Evolutionary conservation across 352 stramenopile genomes (phyloP), one percentile per base, ranked within the genome.

Genomic region (Phytophthora sojae): DNA sequence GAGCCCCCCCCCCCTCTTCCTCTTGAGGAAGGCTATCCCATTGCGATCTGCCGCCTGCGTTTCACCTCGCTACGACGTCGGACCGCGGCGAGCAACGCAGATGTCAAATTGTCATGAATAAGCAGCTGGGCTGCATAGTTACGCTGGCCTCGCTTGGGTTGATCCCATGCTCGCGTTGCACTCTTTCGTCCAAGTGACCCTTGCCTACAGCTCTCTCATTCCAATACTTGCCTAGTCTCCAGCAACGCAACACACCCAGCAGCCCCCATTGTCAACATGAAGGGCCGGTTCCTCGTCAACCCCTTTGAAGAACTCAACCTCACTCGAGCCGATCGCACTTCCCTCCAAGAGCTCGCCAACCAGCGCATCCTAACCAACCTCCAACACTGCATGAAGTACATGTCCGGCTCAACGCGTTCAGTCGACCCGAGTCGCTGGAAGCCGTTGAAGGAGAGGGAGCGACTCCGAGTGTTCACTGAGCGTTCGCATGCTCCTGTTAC

Each of bases 241-340:
- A 63, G 4, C 58, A 57, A 35, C 29, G 29, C 6, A 35, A 7
- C 29, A 35, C 29, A 21, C 21, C 21, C 21, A 21, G 21, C 21
- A 21, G 21, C 9, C 29, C 29, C 29, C 29, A 35, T 7, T 35
- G 42, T 23, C 59, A 54, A 54, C 5, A 80, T 80, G 72, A 80
- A 76, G 52, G 63, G 62, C 29, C 67, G 72, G 56, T 80, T 80
- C 60, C 64, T 70, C 59, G 58, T 79, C 21, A 80, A 81, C 25
- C 70, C 70, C 26, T 81, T 81, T 51, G 53, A 70, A 17, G 60
- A 63, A 15, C 60, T 81, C 39, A 57, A 68, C 19, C 35, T 81
- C 2, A 61, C 75, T 8, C 6, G 19, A 0, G 12, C 3, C 8
- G 75, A 81, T 39, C 64, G 67, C 9, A 56, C 52, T 0, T 56